Conservation (phyloP, 2,329 filamentous ascomycete genomes). For the Macroventuria anomochaeta region DNA sequence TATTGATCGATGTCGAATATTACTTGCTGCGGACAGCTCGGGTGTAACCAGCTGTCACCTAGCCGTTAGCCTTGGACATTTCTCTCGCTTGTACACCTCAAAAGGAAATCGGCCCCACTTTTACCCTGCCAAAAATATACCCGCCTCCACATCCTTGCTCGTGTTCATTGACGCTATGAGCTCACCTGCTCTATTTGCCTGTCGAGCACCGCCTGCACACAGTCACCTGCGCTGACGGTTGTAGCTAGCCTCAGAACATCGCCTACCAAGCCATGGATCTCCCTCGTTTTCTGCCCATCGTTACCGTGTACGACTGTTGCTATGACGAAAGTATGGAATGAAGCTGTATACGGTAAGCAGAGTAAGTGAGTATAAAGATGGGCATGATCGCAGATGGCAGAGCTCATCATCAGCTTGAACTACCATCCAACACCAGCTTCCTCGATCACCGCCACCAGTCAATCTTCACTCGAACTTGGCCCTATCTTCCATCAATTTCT, state of each 20-base stretch:
- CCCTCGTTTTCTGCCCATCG: conserved; percentile 30
- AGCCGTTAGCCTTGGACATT: conserved; percentile 35
- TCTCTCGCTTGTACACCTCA: conserved; percentile 32
- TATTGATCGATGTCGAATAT: conserved; percentile 40
- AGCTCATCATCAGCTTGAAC: conserved; percentile 27
- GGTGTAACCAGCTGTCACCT: conserved; percentile 35
- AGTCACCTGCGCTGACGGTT: conserved; percentile 39
- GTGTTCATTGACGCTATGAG: conserved; percentile 40
- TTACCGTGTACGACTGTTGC: conserved; percentile 26
- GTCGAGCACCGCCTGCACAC: conserved; percentile 21
- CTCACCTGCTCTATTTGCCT: conserved; percentile 34
- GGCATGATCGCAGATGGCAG: conserved; percentile 10
- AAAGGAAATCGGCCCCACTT: conserved; percentile 30
- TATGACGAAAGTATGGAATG: conserved; percentile 28
- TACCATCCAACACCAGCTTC: conserved; percentile 16
- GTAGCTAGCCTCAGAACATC: conserved; percentile 25
- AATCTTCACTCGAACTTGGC: neutral
- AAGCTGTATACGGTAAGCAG: conserved; percentile 21
- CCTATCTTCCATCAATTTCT: neutral
- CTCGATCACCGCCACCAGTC: neutral
- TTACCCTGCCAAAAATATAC: conserved; percentile 43
- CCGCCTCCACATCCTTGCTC: conserved; percentile 35
- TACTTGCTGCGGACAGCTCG: conserved; percentile 31
- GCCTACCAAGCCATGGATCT: conserved; percentile 29
- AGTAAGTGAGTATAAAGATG: conserved; percentile 39